phyloP scores from a whole-genome alignment of 2,329 filamentous ascomycete species.

The Massarina eburnea region DNA sequence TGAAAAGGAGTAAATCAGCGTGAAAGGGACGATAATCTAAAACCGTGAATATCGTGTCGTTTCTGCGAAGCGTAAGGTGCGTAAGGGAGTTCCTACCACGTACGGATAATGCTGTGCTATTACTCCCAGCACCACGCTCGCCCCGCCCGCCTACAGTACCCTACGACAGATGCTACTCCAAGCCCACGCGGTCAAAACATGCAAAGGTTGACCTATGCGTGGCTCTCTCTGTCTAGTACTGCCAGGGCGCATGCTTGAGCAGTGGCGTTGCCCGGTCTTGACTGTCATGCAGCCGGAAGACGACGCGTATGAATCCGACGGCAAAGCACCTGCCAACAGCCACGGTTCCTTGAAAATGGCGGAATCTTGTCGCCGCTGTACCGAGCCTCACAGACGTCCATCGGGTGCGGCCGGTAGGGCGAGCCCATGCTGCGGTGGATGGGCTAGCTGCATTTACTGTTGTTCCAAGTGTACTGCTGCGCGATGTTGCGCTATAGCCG shows the following conservation, averaged over 20 bases:
- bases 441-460: constrained; percentile 1
- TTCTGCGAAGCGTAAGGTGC: too few species aligned
- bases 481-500: constrained; percentile 4
- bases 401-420: not conserved
- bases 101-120: too few species aligned
- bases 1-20: too few species aligned
- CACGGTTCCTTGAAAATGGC: not conserved
- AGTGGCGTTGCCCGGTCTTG: constrained; percentile 5
- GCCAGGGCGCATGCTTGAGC: constrained; percentile 5
- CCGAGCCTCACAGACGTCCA: constrained; percentile 2
- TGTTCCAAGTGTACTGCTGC: constrained; percentile 1
- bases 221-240: not conserved
- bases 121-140: too few species aligned
- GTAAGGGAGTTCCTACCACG: too few species aligned
- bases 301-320: constrained; percentile 6
- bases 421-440: constrained; percentile 7
- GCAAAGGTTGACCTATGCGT: constrained; percentile 2
- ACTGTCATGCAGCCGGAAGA: constrained; percentile 6
- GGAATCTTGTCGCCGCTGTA: constrained; percentile 3
- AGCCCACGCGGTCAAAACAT: constrained; percentile 4
- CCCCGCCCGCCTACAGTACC: constrained; percentile 3
- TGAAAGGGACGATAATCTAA: too few species aligned
- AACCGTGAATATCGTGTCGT: too few species aligned
- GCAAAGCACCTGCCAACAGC: constrained; percentile 5
- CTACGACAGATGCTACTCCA: constrained; percentile 6